A percentile compares a stretch with the other conserved stretches of the same genome.
Conservation (phyloP, 768 basidiomycete genomes). For the Termitomyces sp. region DNA sequence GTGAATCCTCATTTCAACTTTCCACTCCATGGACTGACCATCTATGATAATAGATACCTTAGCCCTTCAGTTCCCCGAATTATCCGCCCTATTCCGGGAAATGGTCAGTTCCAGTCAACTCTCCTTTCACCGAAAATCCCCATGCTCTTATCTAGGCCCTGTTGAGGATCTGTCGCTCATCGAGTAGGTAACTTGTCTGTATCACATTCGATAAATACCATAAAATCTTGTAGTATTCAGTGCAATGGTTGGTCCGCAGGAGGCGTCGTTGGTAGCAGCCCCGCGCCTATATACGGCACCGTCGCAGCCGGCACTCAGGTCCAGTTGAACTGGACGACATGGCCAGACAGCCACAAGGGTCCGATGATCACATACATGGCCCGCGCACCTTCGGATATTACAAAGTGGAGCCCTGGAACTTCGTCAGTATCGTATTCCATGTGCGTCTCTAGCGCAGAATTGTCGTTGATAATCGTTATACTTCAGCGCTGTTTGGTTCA, state of each 20-base stretch:
- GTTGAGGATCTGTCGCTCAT: constrained; percentile 34
- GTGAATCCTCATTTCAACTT: constrained; percentile 12
- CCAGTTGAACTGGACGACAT: constrained; percentile 39
- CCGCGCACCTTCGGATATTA: constrained; percentile 40
- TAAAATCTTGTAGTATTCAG: constrained; percentile 21
- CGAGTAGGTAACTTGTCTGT: constrained; percentile 19
- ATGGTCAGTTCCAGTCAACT: constrained; percentile 13
- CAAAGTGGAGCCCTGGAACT: constrained; percentile 38
- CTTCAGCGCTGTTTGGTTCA: constrained; percentile 49
- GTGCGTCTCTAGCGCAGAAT: not conserved
- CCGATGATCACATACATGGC: constrained; percentile 47
- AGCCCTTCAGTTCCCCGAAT: constrained; percentile 33
- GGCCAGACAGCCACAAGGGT: constrained; percentile 37
- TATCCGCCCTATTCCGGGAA: constrained; percentile 34
- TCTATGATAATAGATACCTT: constrained; percentile 17
- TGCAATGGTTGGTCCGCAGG: constrained; percentile 29
- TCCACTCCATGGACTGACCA: not conserved
- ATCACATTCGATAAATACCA: not conserved
- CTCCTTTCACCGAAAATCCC: too few relatives aligned
- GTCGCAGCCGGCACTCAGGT: constrained; percentile 37
- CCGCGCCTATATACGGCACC: constrained; percentile 36
- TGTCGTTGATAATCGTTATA: not conserved
- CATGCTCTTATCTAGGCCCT: constrained; percentile 19
- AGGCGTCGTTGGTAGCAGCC: constrained; percentile 27
- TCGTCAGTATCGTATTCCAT: constrained; percentile 18